Evolutionary conservation across 2,329 filamentous ascomycete genomes (phyloP).

Genomic region (Fusarium sp.): DNA sequence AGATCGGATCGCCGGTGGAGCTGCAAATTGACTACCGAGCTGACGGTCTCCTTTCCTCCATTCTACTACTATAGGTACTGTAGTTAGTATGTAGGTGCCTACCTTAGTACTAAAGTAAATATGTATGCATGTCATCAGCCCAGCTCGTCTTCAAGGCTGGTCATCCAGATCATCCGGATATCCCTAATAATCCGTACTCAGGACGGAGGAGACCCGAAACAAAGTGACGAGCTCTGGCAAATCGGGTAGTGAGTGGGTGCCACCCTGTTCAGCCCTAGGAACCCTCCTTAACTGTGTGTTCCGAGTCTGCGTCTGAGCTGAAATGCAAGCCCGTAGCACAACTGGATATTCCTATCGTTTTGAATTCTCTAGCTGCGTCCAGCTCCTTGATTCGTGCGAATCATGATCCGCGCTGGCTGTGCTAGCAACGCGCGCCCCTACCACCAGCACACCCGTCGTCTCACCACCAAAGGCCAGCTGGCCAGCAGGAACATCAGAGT

Average conservation of each 20-base stretch:
- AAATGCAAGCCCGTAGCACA: conserved; percentile 25
- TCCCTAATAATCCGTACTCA: neutral
- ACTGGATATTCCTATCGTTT: conserved; percentile 30
- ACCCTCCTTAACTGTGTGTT: conserved; percentile 1
- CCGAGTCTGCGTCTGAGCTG: conserved; percentile 29
- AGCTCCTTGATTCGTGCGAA: conserved; percentile 34
- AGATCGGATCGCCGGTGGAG: conserved; percentile 19
- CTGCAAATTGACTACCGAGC: conserved; percentile 11
- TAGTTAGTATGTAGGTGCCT: neutral
- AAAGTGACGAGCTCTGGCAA: neutral
- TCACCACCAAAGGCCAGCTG: conserved; percentile 31
- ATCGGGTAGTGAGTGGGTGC: conserved; percentile 11
- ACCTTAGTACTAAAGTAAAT: neutral
- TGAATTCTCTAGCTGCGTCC: conserved; percentile 35
- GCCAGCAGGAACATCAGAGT: conserved; percentile 30
- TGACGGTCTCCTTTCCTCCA: conserved; percentile 1
- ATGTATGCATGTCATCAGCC: conserved; percentile 17
- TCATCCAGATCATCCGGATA: neutral
- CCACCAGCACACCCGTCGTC: conserved; percentile 33
- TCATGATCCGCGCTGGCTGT: conserved; percentile 19
- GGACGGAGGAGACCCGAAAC: conserved; percentile 7
- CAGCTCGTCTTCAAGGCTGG: neutral
- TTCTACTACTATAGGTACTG: neutral
- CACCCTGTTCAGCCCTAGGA: conserved; percentile 41
- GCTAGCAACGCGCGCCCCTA: conserved; percentile 34